Base-by-base conservation (phyloP, 192 early-diverging fungal species). In the Linderina pennispora region DNA sequence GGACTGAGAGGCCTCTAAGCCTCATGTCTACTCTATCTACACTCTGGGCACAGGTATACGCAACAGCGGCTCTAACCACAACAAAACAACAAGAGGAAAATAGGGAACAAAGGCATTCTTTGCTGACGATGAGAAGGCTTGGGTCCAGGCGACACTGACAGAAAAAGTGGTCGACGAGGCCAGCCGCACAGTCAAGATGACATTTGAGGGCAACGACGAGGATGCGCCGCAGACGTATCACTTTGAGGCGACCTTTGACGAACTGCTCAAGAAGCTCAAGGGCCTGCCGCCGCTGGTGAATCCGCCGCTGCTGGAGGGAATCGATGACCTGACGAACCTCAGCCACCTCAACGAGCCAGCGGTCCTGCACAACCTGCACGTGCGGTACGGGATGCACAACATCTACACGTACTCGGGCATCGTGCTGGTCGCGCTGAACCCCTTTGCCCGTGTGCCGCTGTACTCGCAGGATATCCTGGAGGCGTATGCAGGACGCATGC, bases 371-470 rank as follows among this genome's bases (percentile, higher is more conserved):
- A 94, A 90, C 53, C 85, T 99, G 65, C 77, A 75, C 28, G 80
- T 90, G 17, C 83, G 96, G 34, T 99, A 97, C 58, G 66, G 74
- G 5, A 88, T 93, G 62, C 80, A 92, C 60, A 87, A 88, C 59
- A 99, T 99, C 62, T 99, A 99, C 72, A 99, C 96, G 14, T 99
- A 99, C 60, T 97, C 94, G 20, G 96, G 96, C 37, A 96, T 99
- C 40, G 96, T 99, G 21, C 68, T 99, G 53, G 94, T 99, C 53
- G 96, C 96, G 34, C 87, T 92, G 58, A 99, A 99, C 53, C 96
- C 96, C 3, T 99, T 97, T 68, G 80, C 79, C 36, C 71, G 84
- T 19, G 81, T 99, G 48, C 54, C 79, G 23, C 71, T 97, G 21
- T 99, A 99, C 68, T 84, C 88, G n/a, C 86, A 86, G 34, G 89